Base-by-base conservation (phyloP, 106 monocot species). In the Iris macrosiphon region DNA sequence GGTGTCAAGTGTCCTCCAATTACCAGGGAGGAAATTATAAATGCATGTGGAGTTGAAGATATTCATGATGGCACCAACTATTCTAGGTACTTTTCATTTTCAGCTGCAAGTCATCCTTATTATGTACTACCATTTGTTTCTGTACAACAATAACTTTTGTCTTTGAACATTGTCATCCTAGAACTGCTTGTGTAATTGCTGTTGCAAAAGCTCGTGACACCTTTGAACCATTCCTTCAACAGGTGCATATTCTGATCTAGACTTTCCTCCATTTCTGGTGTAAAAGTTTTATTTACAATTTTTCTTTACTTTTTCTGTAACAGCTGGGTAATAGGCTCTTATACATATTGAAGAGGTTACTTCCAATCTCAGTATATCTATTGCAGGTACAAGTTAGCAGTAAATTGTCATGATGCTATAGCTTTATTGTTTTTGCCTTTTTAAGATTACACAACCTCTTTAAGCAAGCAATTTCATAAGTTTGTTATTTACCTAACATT, bases 11-110 rank as follows among this genome's bases (percentile, higher is more conserved):
- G 84, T 51, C 84, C 84, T 77, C 84, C 89, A 74, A 89, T 89
- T 37, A 80, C 79, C 19, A 75, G 84, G 61, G 89, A 84, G 68
- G 89, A 89, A 69, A 89, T 89, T 61, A 80, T 89, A 46, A 89
- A 89, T 77, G 89, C 84, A 58, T 89, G 80, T 84, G 89, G 89
- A 35, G 84, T 89, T 64, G 89, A 89, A 77, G 89, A 89, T 68
- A 84, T 89, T 61, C 89, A 89, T 80, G 89, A 89, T 60, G 89
- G 89, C 26, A 89, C 89, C 43, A 89, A 89, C 52, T 89, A 89
- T 56, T 83, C 89, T 25, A 80, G 89, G 89, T 89, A 44, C 16
- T 65, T 23, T 11, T 17, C 2, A 19, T 4, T n/a, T 16, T 12
- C 21, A 24, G 2, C 33, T 49, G 18, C 17, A 7, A 7, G 2